Percentiles rank a stretch among this genome's conserved stretches.
These are phyloP conservation scores for Pterula multifida DNA, from an alignment of 1,284 basidiomycete species.

Conservation along the genomic window DNA sequence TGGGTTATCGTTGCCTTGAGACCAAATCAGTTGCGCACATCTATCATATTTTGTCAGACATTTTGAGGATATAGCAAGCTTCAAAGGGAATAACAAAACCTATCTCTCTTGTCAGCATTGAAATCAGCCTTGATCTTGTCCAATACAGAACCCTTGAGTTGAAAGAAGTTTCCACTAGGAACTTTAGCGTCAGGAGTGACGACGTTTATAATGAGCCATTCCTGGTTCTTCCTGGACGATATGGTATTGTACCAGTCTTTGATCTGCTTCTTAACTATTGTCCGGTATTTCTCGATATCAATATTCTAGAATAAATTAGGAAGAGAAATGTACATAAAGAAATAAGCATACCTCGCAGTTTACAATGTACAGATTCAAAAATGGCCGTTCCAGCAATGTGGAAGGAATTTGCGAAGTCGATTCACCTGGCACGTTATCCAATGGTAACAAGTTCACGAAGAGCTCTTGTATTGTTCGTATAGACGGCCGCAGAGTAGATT, in stretches of 20 bases:
- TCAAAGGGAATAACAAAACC: constrained; percentile 34
- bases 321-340: constrained; percentile 9
- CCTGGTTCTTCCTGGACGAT: constrained; percentile 64
- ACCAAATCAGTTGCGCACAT: constrained; percentile 72
- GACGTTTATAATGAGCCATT: constrained; percentile 84
- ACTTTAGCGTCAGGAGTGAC: constrained; percentile 55
- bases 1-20: constrained; percentile 59
- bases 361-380: constrained; percentile 79
- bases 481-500: constrained; percentile 52
- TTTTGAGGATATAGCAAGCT: constrained; percentile 3
- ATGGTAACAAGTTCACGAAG: constrained; percentile 58
- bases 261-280: constrained; percentile 70
- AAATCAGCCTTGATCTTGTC: constrained; percentile 93
- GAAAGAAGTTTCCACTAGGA: constrained; percentile 59
- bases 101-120: constrained; percentile 79
- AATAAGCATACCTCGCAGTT: constrained; percentile 64
- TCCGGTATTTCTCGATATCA: constrained; percentile 70
- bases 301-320: constrained; percentile 46
- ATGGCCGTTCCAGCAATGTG: constrained; percentile 73
- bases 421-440: constrained; percentile 64
- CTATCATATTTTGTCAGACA: constrained; percentile 26
- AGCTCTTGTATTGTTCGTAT: constrained; percentile 82
- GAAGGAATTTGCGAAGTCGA: constrained; percentile 65
- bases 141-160: constrained; percentile 72
- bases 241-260: constrained; percentile 80